These are phyloP conservation scores for Penicillium vulpinum DNA, from an alignment of 2,329 filamentous ascomycete genomes.

Conservation along the genomic window DNA sequence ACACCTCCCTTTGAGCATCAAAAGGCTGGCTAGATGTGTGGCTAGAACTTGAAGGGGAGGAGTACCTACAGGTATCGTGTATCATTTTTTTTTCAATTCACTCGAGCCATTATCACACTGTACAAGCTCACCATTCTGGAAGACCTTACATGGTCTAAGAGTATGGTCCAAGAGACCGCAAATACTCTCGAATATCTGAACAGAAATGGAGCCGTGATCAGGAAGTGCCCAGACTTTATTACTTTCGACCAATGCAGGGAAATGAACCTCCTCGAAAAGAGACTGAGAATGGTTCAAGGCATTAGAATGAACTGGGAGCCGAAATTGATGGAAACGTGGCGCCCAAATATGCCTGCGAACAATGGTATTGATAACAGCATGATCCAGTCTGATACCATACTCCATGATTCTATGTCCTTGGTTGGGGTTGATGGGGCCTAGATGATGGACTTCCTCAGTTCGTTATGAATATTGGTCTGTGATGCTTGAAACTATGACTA, in stretches of 20 bases:
- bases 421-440: constrained; percentile 22
- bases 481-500: background rate
- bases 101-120: constrained; percentile 20
- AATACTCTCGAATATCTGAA: constrained; percentile 27
- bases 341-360: constrained; percentile 6
- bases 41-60: constrained; percentile 12
- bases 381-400: constrained; percentile 2
- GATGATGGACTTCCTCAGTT: constrained; percentile 26
- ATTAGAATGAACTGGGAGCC: constrained; percentile 24
- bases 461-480: constrained; percentile 10
- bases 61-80: constrained; percentile 21
- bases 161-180: constrained; percentile 26
- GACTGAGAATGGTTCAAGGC: constrained; percentile 16
- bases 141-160: constrained; percentile 29
- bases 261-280: constrained; percentile 21
- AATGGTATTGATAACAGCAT: constrained; percentile 5
- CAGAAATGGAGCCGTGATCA: constrained; percentile 15
- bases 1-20: constrained; percentile 20
- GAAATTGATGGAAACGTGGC: constrained; percentile 23
- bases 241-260: constrained; percentile 4
- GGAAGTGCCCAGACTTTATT: constrained; percentile 6
- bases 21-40: constrained; percentile 26
- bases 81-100: constrained; percentile 27
- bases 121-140: constrained; percentile 27
- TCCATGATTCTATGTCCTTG: constrained; percentile 15